Percentiles rank a stretch among this genome's conserved stretches.
Conservation (phyloP, 164 flowering plant species). For the Magnolia changhungtana region DNA sequence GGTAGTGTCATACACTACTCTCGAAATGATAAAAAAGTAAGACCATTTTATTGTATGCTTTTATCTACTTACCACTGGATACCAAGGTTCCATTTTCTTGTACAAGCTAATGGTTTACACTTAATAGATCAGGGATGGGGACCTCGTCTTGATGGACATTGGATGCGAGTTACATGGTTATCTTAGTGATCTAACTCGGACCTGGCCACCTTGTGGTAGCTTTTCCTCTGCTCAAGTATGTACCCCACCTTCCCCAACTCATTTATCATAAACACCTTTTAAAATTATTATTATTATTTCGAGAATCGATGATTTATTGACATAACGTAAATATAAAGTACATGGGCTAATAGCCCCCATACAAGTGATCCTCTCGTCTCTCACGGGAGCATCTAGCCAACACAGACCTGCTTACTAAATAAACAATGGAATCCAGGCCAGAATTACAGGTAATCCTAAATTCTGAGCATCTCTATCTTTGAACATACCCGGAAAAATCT, state of each 20-base stretch:
- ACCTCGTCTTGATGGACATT: conserved; percentile 91
- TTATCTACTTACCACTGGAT: background rate
- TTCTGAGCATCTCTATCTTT: no score
- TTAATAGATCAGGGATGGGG: conserved; percentile 61
- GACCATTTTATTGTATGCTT: conserved; percentile 9
- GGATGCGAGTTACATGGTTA: conserved; percentile 97
- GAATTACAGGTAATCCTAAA: no score
- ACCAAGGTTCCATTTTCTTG: background rate
- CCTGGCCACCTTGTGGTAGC: conserved; percentile 90
- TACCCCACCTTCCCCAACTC: background rate
- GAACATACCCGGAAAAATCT: no score
- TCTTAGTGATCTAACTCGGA: conserved; percentile 93
- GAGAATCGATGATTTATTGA: no score
- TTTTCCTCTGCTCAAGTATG: conserved; percentile 79
- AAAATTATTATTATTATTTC: no score
- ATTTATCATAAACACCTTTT: background rate
- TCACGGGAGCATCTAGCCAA: no score
- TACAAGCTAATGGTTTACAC: background rate
- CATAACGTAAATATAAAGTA: no score
- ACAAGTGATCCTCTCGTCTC: no score
- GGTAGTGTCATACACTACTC: conserved; percentile 93
- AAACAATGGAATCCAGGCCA: no score
- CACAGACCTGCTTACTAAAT: no score
- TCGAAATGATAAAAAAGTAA: conserved; percentile 81
- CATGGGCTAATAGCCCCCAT: no score